A percentile compares a stretch with the other conserved stretches of the same genome.
These are phyloP conservation scores for Tilletiaria anomala DNA, from an alignment of 1,284 basidiomycete genomes.

Conservation along the genomic window DNA sequence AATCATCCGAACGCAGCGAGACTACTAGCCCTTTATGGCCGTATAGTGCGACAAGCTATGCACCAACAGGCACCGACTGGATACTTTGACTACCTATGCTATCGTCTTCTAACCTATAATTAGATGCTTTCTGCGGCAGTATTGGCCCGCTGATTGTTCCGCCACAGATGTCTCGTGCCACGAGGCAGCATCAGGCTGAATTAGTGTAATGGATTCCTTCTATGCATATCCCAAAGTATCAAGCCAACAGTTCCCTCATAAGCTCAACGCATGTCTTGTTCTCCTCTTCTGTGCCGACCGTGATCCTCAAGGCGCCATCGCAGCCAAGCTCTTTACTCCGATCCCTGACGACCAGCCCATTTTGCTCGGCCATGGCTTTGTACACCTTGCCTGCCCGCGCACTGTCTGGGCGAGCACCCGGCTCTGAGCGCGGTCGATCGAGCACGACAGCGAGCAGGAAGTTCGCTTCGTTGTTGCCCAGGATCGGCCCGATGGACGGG, in stretches of 20 bases:
- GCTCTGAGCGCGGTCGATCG: slow-evolving; percentile 39
- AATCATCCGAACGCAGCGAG: no score
- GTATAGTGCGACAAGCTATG: no score
- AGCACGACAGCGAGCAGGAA: slow-evolving; percentile 75
- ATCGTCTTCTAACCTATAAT: no score
- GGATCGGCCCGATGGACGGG: slow-evolving; percentile 50
- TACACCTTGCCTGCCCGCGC: slow-evolving; percentile 58
- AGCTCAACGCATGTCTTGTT: slow-evolving; percentile 25
- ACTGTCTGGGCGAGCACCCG: slow-evolving; percentile 51
- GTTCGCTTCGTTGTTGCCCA: slow-evolving; percentile 80
- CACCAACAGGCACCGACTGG: no score
- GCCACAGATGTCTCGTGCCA: no score
- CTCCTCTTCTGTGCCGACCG: slow-evolving; percentile 73
- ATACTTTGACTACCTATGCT: no score
- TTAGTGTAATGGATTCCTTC: no score
- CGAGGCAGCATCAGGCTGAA: no score
- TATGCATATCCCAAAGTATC: no score
- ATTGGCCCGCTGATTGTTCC: no score
- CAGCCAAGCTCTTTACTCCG: slow-evolving; percentile 77
- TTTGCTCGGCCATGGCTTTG: slow-evolving; percentile 64
- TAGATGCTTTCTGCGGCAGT: no score
- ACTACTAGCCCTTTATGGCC: no score
- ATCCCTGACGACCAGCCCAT: slow-evolving; percentile 79
- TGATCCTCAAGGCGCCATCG: slow-evolving; percentile 71
- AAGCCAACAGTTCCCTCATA: slow-evolving; percentile 17